Evolutionary conservation across 176 grass and related monocot species (phyloP).

Genomic region (Aegilops umbellulata): DNA sequence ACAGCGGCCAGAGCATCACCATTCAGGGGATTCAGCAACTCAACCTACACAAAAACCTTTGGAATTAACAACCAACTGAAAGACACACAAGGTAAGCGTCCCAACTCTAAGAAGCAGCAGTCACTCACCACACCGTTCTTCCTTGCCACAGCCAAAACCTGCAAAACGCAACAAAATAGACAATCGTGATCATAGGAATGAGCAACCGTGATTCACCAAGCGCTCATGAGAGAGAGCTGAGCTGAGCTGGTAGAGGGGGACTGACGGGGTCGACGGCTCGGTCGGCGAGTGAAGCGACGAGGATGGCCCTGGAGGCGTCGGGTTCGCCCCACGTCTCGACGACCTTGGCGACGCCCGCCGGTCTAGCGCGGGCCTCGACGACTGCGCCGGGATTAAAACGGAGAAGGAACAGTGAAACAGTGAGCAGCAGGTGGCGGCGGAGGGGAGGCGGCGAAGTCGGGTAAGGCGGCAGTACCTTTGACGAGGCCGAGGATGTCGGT

Average conservation of each 20-base stretch:
- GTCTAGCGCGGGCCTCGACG: constrained; percentile 61
- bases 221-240: background rate
- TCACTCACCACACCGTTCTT: constrained; percentile 78
- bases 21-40: constrained; percentile 76
- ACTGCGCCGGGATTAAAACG: constrained; percentile 26
- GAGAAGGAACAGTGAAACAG: background rate
- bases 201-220: background rate
- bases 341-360: constrained; percentile 57
- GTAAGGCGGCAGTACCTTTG: constrained; percentile 50
- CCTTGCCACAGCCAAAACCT: constrained; percentile 82
- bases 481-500: constrained; percentile 82
- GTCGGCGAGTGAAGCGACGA: constrained; percentile 64
- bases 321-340: constrained; percentile 86
- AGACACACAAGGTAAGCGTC: background rate
- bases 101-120: background rate
- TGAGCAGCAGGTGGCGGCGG: background rate
- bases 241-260: background rate
- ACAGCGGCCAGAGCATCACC: constrained; percentile 61
- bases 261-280: constrained; percentile 59
- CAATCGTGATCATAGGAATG: background rate
- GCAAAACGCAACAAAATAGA: background rate
- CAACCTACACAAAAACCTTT: constrained; percentile 54
- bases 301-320: constrained; percentile 56
- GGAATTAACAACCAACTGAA: background rate
- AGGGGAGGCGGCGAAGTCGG: background rate